Evolutionary conservation across 371 early-diverging fungal genomes (phyloP), one percentile per base, ranked within the genome.

Genomic region (Mortierella sp.): DNA sequence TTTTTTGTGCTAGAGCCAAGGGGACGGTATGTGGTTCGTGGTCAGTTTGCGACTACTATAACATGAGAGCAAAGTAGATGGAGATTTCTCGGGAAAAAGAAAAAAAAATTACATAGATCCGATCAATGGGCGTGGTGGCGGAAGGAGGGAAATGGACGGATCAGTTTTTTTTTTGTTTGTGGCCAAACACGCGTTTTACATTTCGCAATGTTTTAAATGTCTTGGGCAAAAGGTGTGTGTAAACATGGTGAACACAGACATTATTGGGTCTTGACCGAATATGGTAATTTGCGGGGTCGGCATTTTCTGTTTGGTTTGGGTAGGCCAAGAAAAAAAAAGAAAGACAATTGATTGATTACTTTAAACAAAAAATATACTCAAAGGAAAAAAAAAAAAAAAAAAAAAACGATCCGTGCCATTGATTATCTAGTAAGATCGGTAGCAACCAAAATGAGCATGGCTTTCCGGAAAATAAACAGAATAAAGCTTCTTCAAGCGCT

Each of bases 211-310:
- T 51, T 51, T 51, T 20, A 51, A 40, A 40, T 45, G 45, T 12
- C 22, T 52, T 52, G 22, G 22, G 10, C 52, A 52, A 52, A 52
- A 9, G 22, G 22, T 14, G 5, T 47, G 24, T 20, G 20, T 52
- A 52, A 22, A 52, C 24, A 45, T 24, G 5, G 24, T 52, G 52
- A 52, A 52, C 24, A 52, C 20, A 52, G 52, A 52, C 52, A n/a
- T 18, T 11, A 45, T 14, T 47, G 47, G 20, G 14, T 20, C 52
- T 22, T 52, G 52, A 52, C 52, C 52, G 52, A 52, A 52, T 52
- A 18, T 52, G 22, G 52, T n/a, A 52, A 52, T 52, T 52, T 52
- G 52, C 52, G 52, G 52, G 52, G 52, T 52, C 52, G 24, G 10
- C 10, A 20, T 20, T 9, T 12, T 45, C 45, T 45, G 12, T 9